Base-by-base conservation (phyloP, 352 stramenopile species). In the Phytophthora nicotianae region DNA sequence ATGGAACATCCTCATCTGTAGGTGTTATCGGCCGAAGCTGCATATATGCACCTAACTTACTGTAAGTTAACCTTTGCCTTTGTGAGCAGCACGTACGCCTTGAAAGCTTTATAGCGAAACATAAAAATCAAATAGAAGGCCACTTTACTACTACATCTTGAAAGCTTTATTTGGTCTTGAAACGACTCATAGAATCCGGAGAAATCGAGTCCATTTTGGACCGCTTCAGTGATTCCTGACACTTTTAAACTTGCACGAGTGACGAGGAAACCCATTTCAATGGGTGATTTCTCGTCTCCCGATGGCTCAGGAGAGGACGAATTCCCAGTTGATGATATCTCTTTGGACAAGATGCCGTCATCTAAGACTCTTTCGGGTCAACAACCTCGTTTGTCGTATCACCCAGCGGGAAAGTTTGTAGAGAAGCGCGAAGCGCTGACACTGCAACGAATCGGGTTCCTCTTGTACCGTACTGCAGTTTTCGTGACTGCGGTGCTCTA, bases 401-500 rank as follows among this genome's bases (percentile, higher is more conserved):
- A 38, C 13, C 32, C 32, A n/a, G 32, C 24, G 3, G 16, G 41
- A 17, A 59, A 49, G 23, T 48, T 65, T 17, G 10, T 19, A 0
- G 32, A 70, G 3, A 13, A n/a, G 6, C 41, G 29, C 17, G 56
- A 70, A 57, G 11, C n/a, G 13, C 19, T 66, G n/a, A 62, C 55
- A 3, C 23, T 47, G 2, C 19, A 26, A 8, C 48, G 56, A 4
- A 53, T 62, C n/a, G 62, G 49, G 3, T 70, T 70, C 29, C 23
- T 70, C 5, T 4, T 57, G 14, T 70, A 71, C 10, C 64, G 64
- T 3, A 52, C 49, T 11, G 47, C 51, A 19, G 64, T 72, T 0
- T 68, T 72, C 26, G 58, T 26, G 3, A 51, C 24, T 1, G 64
- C 58, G 2, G 35, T 76, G 1, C 19, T 50, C 14, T 76, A 70